Evolutionary conservation across 345 rosid species (phyloP).

Genomic region (Eutrema japonicum): DNA sequence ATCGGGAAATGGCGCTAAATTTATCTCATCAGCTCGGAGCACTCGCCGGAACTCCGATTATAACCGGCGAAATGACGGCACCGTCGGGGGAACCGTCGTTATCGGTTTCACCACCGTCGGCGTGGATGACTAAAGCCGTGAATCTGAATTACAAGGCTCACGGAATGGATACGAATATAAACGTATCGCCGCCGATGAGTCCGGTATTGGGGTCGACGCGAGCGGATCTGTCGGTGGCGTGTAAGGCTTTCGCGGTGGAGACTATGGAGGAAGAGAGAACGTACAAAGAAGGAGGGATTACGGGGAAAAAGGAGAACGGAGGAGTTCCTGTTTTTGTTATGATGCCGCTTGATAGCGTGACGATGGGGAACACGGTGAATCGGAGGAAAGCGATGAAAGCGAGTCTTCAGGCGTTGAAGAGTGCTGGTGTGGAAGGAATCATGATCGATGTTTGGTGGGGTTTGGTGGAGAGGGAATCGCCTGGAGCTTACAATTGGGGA

Average conservation of each 20-base stretch:
- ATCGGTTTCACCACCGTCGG: slow-evolving; percentile 57
- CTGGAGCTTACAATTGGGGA: slow-evolving; percentile 93
- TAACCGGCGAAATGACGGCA: slow-evolving; percentile 40
- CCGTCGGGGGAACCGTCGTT: slow-evolving; percentile 46
- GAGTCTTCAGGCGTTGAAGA: slow-evolving; percentile 89
- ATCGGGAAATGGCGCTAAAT: slow-evolving; percentile 66
- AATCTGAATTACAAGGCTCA: slow-evolving; percentile 45
- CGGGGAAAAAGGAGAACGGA: slow-evolving; percentile 40
- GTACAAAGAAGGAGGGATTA: slow-evolving; percentile 46
- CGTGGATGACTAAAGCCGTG: slow-evolving; percentile 53
- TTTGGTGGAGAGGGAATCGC: slow-evolving; percentile 84
- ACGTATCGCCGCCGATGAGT: slow-evolving; percentile 60
- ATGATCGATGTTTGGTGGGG: slow-evolving; percentile 99
- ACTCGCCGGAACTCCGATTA: slow-evolving; percentile 62
- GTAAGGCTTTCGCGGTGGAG: slow-evolving; percentile 60
- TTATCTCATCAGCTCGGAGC: slow-evolving; percentile 69
- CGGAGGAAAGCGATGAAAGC: slow-evolving; percentile 95
- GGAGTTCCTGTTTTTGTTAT: slow-evolving; percentile 96
- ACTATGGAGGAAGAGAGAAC: slow-evolving; percentile 40
- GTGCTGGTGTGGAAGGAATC: slow-evolving; percentile 94
- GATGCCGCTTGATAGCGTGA: slow-evolving; percentile 99
- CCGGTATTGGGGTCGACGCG: slow-evolving; percentile 57
- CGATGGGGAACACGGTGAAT: slow-evolving; percentile 72
- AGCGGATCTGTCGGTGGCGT: slow-evolving; percentile 69
- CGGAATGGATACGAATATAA: slow-evolving; percentile 38